Base-by-base conservation (phyloP, 2,329 filamentous ascomycete genomes). In the Xylariales sp. region DNA sequence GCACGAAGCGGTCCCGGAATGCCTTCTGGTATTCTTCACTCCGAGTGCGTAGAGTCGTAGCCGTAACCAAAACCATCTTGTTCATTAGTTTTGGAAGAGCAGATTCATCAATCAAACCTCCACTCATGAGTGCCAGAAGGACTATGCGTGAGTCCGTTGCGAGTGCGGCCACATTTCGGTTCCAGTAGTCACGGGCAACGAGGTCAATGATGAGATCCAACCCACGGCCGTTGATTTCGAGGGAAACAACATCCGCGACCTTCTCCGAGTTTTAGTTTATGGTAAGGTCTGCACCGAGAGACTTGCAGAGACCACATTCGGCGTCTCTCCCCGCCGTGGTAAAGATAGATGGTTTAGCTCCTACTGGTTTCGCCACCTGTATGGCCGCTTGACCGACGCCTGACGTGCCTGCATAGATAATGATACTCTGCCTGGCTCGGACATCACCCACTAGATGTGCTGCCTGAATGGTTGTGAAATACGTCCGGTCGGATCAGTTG, bases 351-450 rank as follows among this genome's bases (percentile, higher is more conserved):
- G n/a, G n/a, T n/a, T 15, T 32, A 6, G 37, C 37, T 14, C 37
- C 37, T 6, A 15, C 27, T 11, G 15, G 25, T 14, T 40, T 40
- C 12, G 37, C 37, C 11, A 40, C 20, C 18, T 40, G 37, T 20
- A 40, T 32, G 8, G 25, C 37, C n/a, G 37, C 37, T 32, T 31
- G 37, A 18, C 37, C 37, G 4, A 31, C 28, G 18, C 37, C 37
- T 31, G 27, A 31, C 2, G 27, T 18, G 24, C 37, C 37, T 9
- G 37, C 25, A 18, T 40, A 27, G 5, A 40, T 25, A 11, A 40
- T 20, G 4, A 40, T 35, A n/a, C 27, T 21, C 22, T 43, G 38
- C 2, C 61, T 27, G 16, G 35, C 11, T 15, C 19, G n/a, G 12
- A 38, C 7, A 7, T 10, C 21, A 14, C 35, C 35, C 12, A 38